These are phyloP conservation scores for Pezicula carpinea DNA, from an alignment of 2,329 filamentous ascomycete species.

Conservation along the genomic window DNA sequence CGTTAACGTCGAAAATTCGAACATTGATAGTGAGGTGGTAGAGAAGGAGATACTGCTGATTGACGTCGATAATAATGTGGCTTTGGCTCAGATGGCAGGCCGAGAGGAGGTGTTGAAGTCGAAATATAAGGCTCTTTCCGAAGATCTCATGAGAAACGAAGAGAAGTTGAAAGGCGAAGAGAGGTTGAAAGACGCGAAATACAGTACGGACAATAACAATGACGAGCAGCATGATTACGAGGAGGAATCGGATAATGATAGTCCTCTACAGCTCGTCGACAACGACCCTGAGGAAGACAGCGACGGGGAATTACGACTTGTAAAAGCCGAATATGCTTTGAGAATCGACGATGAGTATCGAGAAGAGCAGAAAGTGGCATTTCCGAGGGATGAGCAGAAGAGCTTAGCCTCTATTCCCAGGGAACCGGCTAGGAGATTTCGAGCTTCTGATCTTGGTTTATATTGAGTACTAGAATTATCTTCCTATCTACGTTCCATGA, in stretches of 20 bases:
- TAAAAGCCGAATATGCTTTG: neutral
- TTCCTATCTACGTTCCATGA: no score
- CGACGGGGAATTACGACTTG: neutral
- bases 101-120: neutral
- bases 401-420: neutral
- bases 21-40: slow-evolving; percentile 33
- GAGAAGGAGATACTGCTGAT: slow-evolving; percentile 30
- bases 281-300: neutral
- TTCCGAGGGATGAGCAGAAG: neutral
- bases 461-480: neutral
- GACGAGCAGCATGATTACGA: neutral
- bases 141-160: neutral
- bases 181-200: neutral
- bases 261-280: neutral
- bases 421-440: neutral
- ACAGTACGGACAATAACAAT: no score
- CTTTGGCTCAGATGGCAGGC: neutral
- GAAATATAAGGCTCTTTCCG: no score
- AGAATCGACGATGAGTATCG: neutral
- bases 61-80: neutral
- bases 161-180: no score
- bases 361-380: neutral
- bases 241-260: neutral
- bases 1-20: slow-evolving; percentile 38
- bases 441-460: neutral